These are phyloP conservation scores for Talaromyces sp. DNA, from an alignment of 2,329 filamentous ascomycete species.

Conservation along the genomic window DNA sequence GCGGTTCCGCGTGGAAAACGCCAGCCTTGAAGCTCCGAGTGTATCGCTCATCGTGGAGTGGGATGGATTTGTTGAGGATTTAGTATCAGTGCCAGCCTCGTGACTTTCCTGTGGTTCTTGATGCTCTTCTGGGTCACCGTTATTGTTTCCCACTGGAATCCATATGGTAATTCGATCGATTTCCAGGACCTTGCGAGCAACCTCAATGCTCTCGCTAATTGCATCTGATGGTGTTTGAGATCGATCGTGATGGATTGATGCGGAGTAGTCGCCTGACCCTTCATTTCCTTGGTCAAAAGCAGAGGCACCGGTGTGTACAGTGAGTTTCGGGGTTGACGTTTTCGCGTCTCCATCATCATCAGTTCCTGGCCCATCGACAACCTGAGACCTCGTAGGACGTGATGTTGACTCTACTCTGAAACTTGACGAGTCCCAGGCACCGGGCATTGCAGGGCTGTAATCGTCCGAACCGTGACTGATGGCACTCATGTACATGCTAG, in stretches of 20 bases:
- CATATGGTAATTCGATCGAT: constrained; percentile 32
- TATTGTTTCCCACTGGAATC: constrained; percentile 20
- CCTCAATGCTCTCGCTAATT: constrained; percentile 21
- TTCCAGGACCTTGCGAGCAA: constrained; percentile 30
- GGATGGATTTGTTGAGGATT: constrained; percentile 17
- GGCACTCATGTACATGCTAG: constrained; percentile 53
- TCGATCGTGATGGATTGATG: constrained; percentile 4
- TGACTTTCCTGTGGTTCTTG: not conserved
- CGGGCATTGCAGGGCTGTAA: constrained; percentile 34
- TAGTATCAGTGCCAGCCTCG: constrained; percentile 12
- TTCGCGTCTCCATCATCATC: constrained; percentile 15
- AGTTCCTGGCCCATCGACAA: not conserved
- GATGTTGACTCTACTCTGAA: constrained; percentile 12
- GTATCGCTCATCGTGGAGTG: constrained; percentile 20
- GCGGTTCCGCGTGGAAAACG: constrained; percentile 17
- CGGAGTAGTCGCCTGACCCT: not conserved
- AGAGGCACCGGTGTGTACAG: constrained; percentile 8
- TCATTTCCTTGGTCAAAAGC: not conserved
- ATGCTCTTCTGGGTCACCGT: not conserved
- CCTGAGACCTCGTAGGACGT: constrained; percentile 1
- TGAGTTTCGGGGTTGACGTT: constrained; percentile 26
- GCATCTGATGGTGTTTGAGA: not conserved
- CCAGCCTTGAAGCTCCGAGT: constrained; percentile 19
- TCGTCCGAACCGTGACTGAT: constrained; percentile 39
- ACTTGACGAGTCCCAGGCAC: constrained; percentile 35